A percentile compares a stretch with the other conserved stretches of the same genome.
phyloP scores from a whole-genome alignment of 768 basidiomycete genomes.

The Suillus fuscotomentosus region DNA sequence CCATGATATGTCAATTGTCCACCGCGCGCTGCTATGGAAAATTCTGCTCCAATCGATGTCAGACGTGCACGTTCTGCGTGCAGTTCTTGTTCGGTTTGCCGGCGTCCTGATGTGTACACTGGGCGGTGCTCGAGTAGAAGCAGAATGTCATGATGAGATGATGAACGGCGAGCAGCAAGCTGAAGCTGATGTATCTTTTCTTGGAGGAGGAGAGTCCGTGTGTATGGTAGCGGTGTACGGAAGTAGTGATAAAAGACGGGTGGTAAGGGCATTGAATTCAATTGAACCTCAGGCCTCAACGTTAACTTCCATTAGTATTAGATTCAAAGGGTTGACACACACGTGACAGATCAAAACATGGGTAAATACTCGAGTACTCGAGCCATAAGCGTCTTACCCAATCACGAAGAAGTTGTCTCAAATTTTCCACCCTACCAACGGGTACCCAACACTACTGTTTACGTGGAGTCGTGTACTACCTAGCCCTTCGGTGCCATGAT shows the following conservation, averaged over 20 bases:
- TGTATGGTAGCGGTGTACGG: conserved; percentile 74
- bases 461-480: background rate
- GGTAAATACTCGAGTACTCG: background rate
- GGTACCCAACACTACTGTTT: background rate
- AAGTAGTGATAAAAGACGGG: conserved; percentile 82
- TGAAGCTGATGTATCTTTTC: conserved; percentile 70
- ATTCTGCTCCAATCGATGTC: conserved; percentile 82
- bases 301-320: background rate
- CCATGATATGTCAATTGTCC: conserved; percentile 98
- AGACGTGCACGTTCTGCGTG: conserved; percentile 62
- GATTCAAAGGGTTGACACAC: background rate
- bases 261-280: conserved; percentile 34
- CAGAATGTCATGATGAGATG: conserved; percentile 57
- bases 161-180: conserved; percentile 48
- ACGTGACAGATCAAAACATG: background rate
- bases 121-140: conserved; percentile 88
- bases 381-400: background rate
- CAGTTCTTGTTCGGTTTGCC: conserved; percentile 66
- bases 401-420: background rate
- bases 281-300: background rate
- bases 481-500: background rate
- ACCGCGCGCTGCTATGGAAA: conserved; percentile 77
- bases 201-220: conserved; percentile 64
- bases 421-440: background rate
- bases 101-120: conserved; percentile 92